Evolutionary conservation across 257 asterid genomes (phyloP).

Genomic region (Solanum peruvianum): DNA sequence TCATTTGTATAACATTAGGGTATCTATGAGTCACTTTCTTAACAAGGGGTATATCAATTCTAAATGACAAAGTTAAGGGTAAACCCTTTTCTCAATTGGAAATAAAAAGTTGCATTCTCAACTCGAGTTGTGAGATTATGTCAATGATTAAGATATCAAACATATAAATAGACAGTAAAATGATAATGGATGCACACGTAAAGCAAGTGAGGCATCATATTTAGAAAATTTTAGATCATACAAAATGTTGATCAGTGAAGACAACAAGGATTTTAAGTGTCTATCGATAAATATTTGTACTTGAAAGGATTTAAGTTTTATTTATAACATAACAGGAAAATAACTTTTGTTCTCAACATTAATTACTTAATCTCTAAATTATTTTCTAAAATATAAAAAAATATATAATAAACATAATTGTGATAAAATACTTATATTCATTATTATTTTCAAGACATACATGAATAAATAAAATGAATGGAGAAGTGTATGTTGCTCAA

Average conservation of each 20-base stretch:
- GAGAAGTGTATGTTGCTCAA: neutral
- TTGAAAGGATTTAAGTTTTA: neutral
- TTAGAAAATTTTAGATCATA: neutral
- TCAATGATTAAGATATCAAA: neutral
- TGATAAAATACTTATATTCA: no score
- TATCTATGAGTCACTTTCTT: neutral
- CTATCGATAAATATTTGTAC: neutral
- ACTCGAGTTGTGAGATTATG: neutral
- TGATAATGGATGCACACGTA: neutral
- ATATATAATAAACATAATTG: no score
- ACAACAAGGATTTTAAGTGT: neutral
- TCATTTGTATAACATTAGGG: neutral
- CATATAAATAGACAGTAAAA: neutral
- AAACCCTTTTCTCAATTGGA: neutral
- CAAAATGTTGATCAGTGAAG: neutral
- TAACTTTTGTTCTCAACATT: no score
- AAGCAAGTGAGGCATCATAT: neutral
- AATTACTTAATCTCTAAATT: no score
- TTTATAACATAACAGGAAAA: no score
- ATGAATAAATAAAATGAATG: no score
- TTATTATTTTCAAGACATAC: no score
- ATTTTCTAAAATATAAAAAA: no score
- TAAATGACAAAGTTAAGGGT: neutral
- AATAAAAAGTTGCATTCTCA: neutral
- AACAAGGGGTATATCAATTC: no score